A percentile compares a stretch with the other conserved stretches of the same genome.
Conservation (phyloP, 495 filamentous ascomycete genomes). For the Aspergillus kassunensis region DNA sequence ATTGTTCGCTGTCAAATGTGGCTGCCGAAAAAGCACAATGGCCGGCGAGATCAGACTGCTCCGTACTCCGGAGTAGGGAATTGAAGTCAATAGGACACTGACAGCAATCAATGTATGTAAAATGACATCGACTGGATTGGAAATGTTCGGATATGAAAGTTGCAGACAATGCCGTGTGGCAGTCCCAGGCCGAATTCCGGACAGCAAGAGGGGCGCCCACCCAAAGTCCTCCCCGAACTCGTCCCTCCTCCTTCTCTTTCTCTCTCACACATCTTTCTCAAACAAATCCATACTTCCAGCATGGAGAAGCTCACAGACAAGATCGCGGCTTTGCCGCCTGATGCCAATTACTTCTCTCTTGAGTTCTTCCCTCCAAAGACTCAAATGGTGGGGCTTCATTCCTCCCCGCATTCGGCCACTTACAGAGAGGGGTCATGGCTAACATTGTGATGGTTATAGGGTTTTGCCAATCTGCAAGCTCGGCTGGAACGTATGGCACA, state of each 20-base stretch:
- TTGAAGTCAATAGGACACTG: too few relatives aligned
- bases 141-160: neutral
- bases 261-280: neutral
- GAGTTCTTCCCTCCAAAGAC: constrained; percentile 99
- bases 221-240: neutral
- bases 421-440: constrained; percentile 13
- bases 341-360: constrained; percentile 85
- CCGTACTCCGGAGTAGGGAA: too few relatives aligned
- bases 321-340: constrained; percentile 81
- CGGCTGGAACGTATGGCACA: constrained; percentile 94
- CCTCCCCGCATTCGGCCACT: constrained; percentile 21
- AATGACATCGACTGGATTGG: too few relatives aligned
- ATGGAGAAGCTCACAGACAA: constrained; percentile 97
- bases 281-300: constrained; percentile 1
- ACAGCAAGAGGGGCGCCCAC: constrained; percentile 2
- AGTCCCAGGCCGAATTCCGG: neutral
- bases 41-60: too few relatives aligned
- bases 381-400: constrained; percentile 59
- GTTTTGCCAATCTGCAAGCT: constrained; percentile 85
- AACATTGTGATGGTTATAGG: constrained; percentile 38
- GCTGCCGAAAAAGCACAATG: too few relatives aligned
- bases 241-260: neutral
- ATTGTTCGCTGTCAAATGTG: neutral
- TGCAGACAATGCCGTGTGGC: neutral
- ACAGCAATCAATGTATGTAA: too few relatives aligned